These are phyloP conservation scores for Bryopsis sp. DNA, from an alignment of 139 green algal genomes.

Conservation along the genomic window DNA sequence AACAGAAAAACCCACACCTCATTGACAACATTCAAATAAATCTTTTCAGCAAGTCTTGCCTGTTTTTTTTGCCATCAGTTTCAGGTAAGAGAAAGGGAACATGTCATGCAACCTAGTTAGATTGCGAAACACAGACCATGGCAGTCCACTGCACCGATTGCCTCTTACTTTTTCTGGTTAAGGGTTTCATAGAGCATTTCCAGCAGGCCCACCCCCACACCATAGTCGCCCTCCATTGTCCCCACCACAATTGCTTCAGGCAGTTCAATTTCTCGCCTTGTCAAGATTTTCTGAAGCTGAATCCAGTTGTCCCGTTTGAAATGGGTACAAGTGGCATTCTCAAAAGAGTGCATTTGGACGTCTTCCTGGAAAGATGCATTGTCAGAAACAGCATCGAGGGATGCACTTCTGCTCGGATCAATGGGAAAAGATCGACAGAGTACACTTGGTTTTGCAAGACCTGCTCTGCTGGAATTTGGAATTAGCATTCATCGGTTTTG, in stretches of 20 bases:
- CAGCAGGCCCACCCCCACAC: slow-evolving; percentile 32
- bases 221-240: slow-evolving; percentile 30
- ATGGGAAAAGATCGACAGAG: no score
- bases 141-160: slow-evolving; percentile 20
- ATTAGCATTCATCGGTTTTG: no score
- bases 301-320: slow-evolving; percentile 51
- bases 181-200: slow-evolving; percentile 45
- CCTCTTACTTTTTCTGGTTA: slow-evolving; percentile 48
- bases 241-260: slow-evolving; percentile 34
- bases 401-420: no score
- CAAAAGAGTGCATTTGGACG: slow-evolving; percentile 52
- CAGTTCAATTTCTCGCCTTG: slow-evolving; percentile 30
- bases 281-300: slow-evolving; percentile 32
- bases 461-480: no score
- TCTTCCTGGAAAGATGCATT: slow-evolving; percentile 30
- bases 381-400: not conserved
- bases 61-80: slow-evolving; percentile 27
- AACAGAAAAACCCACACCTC: no score
- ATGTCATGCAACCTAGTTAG: not conserved
- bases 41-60: no score
- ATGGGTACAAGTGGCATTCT: slow-evolving; percentile 37
- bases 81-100: not conserved
- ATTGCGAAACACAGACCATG: not conserved
- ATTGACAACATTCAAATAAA: no score
- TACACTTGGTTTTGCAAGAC: no score